Percentiles rank a stretch among this genome's conserved stretches.
These are phyloP conservation scores for Przewalskia tangutica DNA, from an alignment of 257 asterid genomes.

Conservation along the genomic window DNA sequence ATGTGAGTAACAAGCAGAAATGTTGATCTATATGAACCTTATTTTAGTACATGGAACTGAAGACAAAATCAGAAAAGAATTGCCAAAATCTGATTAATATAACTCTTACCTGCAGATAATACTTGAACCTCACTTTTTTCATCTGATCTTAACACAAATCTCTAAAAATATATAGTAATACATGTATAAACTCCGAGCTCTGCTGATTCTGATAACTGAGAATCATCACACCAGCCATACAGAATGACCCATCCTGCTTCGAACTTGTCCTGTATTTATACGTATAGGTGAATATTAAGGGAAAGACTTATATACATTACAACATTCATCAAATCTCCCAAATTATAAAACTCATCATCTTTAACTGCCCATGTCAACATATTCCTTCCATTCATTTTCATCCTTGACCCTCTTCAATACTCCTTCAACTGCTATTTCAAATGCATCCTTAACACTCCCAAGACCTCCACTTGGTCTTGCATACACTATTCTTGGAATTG, in stretches of 20 bases:
- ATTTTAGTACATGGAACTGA: background rate
- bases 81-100: background rate
- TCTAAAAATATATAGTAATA: background rate
- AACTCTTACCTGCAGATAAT: background rate
- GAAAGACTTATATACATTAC: background rate
- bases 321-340: background rate
- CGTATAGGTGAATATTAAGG: background rate
- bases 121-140: background rate
- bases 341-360: background rate
- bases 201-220: background rate
- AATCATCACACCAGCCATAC: background rate
- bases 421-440: slow-evolving; percentile 81
- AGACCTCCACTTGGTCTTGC: slow-evolving; percentile 42
- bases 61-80: background rate
- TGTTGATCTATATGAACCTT: background rate
- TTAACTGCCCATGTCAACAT: slow-evolving; percentile 14
- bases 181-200: background rate
- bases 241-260: background rate
- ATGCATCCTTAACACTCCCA: slow-evolving; percentile 57
- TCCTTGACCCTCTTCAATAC: slow-evolving; percentile 66
- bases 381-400: slow-evolving; percentile 65
- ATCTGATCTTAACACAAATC: background rate
- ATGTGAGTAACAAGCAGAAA: background rate
- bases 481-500: slow-evolving; percentile 59
- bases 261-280: background rate